phyloP scores from a whole-genome alignment of 345 rosid species.

The Gynandropsis gynandra region DNA sequence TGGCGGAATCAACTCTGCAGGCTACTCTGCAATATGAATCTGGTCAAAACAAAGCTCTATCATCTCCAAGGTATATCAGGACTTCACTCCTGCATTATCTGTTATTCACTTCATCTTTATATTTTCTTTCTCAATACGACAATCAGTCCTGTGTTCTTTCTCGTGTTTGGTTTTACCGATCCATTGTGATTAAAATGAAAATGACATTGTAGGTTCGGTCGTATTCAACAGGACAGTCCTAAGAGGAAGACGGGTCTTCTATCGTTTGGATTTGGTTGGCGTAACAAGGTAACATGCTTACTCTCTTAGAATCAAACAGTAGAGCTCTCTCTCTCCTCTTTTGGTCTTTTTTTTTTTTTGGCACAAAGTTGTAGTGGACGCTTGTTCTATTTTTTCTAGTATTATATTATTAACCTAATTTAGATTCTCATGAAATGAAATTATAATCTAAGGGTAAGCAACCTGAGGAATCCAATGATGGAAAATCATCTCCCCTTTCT shows the following conservation, averaged over 20 bases:
- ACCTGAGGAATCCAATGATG: constrained; percentile 28
- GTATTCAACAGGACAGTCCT: constrained; percentile 42
- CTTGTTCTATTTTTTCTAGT: constrained; percentile 2
- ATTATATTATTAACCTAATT: not conserved
- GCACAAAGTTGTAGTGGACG: not conserved
- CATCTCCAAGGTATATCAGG: constrained; percentile 41
- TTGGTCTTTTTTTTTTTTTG: not conserved
- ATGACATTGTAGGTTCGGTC: constrained; percentile 33
- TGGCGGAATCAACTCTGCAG: constrained; percentile 88
- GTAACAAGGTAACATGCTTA: constrained; percentile 57
- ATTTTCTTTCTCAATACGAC: constrained; percentile 10
- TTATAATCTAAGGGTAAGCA: constrained; percentile 31
- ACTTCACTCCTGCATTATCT: constrained; percentile 8
- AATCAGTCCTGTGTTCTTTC: not conserved
- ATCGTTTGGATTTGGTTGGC: constrained; percentile 70
- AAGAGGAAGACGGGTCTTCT: constrained; percentile 42
- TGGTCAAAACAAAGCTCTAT: constrained; percentile 64
- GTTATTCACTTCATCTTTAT: constrained; percentile 8
- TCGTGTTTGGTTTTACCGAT: not conserved
- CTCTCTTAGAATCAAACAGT: not conserved
- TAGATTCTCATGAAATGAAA: constrained; percentile 3
- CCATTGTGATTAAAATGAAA: constrained; percentile 13
- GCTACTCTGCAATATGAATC: constrained; percentile 78
- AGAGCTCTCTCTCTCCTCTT: constrained; percentile 1
- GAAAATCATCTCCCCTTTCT: constrained; percentile 23